Conservation (phyloP, 1,284 basidiomycete genomes). For the Sanghuangporus weigelae region DNA sequence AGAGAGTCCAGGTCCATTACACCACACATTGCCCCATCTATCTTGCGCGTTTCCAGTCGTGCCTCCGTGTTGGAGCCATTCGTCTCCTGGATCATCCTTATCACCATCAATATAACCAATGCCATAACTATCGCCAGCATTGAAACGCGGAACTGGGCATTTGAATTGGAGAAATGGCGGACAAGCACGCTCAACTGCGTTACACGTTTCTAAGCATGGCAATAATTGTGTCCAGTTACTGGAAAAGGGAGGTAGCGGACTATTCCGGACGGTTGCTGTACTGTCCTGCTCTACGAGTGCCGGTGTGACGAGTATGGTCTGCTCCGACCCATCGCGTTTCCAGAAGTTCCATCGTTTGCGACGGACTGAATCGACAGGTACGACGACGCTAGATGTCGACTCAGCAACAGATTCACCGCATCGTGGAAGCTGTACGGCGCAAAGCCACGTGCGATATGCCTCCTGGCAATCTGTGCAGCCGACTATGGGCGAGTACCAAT, state of each 20-base stretch:
- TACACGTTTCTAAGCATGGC: constrained; percentile 77
- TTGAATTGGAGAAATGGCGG: constrained; percentile 67
- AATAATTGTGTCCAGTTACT: constrained; percentile 54
- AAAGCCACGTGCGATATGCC: constrained; percentile 78
- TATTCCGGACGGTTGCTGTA: constrained; percentile 37
- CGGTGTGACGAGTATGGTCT: constrained; percentile 24
- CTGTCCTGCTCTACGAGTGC: constrained; percentile 40
- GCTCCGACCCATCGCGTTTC: constrained; percentile 3
- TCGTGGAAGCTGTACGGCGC: constrained; percentile 64
- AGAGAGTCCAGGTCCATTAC: constrained; percentile 27
- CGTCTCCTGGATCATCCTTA: constrained; percentile 35
- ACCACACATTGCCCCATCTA: constrained; percentile 78
- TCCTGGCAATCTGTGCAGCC: constrained; percentile 72
- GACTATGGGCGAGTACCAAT: constrained; percentile 74
- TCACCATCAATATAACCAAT: constrained; percentile 62
- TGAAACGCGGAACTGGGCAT: constrained; percentile 62
- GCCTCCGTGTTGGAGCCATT: constrained; percentile 34
- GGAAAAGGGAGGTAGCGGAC: constrained; percentile 39
- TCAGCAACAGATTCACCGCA: constrained; percentile 50
- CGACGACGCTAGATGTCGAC: constrained; percentile 22
- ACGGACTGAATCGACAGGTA: constrained; percentile 25
- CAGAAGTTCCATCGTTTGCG: constrained; percentile 18
- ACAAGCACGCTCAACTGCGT: constrained; percentile 69
- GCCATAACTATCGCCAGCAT: constrained; percentile 69
- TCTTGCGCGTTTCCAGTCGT: constrained; percentile 55